Base-by-base conservation (phyloP, 2,329 filamentous ascomycete genomes). In the Neofusicoccum parvum region DNA sequence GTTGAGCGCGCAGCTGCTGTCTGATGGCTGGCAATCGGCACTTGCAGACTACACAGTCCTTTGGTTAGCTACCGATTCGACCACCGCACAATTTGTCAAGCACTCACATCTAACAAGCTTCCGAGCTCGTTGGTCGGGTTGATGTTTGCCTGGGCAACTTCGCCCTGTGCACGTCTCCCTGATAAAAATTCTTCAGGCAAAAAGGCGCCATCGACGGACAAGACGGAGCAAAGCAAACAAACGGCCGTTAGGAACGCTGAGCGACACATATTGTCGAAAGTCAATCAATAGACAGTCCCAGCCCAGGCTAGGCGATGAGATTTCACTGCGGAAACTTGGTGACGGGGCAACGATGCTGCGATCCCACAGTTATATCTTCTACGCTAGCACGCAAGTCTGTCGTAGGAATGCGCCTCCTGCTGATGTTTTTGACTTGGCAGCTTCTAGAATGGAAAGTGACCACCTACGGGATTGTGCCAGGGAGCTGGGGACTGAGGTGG, bases 261-360 rank as follows among this genome's bases (percentile, higher is more conserved):
- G 50, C 36, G 32, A 20, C 45, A 27, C 50, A 64, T 64, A 5
- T 64, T 64, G 50, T 37, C 39, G 10, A 5, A 27, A 9, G 23
- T 46, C 32, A 27, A 64, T 27, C 10, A 4, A 45, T 15, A 27
- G 39, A 39, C 3, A 34, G 15, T 48, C 36, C 36, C 17, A 51
- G 46, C 36, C 2, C 5, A 23, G 32, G 41, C 41, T 20, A 50
- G 39, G 49, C 39, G 49, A 64, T 56, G 50, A 32, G 17, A 48
- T 56, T 50, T 64, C 62, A 64, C 62, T 49, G 39, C 43, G 56
- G 62, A 50, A 64, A 64, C 62, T 64, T 64, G 50, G 23, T 64
- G 41, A 48, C 50, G n/a, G 51, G 51, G 50, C 62, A 64, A 64
- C 62, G 41, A 23, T 11, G 17, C 5, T 27, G 34, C 14, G 17